phyloP scores from a whole-genome alignment of 2,329 filamentous ascomycete species.

The Bipolaris bicolor region DNA sequence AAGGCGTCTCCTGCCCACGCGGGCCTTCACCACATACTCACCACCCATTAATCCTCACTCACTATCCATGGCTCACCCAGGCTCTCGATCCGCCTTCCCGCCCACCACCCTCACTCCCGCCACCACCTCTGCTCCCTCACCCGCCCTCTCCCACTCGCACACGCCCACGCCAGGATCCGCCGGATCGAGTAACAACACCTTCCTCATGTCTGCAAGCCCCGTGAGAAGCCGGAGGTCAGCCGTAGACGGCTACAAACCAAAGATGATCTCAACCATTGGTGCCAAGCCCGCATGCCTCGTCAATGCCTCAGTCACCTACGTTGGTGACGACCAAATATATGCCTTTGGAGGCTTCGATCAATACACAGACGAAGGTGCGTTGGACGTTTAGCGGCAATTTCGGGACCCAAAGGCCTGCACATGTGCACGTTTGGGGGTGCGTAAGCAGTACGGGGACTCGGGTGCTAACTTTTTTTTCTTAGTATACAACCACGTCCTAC shows the following conservation, averaged over 20 bases:
- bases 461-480: conserved; percentile 9
- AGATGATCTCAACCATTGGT: conserved; percentile 68
- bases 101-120: conserved; percentile 33
- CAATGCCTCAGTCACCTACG: conserved; percentile 98
- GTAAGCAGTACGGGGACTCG: background rate
- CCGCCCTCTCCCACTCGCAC: conserved; percentile 34
- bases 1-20: conserved; percentile 26
- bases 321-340: conserved; percentile 95
- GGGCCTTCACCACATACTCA: conserved; percentile 25
- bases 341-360: conserved; percentile 98
- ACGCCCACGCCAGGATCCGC: conserved; percentile 55
- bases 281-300: conserved; percentile 88
- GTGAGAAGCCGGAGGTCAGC: conserved; percentile 57
- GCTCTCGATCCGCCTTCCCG: conserved; percentile 29
- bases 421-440: background rate
- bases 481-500: conserved; percentile 96
- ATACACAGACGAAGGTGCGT: conserved; percentile 86
- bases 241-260: conserved; percentile 80
- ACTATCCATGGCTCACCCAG: conserved; percentile 41
- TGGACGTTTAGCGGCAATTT: no score
- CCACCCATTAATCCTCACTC: conserved; percentile 13
- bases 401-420: background rate
- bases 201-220: conserved; percentile 84
- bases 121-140: conserved; percentile 43
- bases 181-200: conserved; percentile 74